phyloP scores from a whole-genome alignment of 1,284 basidiomycete species.

The Sporisorium scitamineum region DNA sequence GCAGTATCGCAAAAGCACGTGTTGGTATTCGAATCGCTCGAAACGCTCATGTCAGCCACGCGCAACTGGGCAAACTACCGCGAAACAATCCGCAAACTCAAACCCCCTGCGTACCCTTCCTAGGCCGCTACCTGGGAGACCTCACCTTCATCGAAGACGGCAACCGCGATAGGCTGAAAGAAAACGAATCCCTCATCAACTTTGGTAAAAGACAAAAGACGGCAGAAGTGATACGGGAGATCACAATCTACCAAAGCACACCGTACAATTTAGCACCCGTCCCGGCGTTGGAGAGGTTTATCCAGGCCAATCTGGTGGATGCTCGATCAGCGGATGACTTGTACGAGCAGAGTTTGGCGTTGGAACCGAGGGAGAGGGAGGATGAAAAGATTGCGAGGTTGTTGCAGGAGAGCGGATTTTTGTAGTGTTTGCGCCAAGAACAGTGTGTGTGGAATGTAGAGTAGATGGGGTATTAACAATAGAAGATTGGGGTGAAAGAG shows the following conservation, averaged over 20 bases:
- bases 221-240: conserved; percentile 94
- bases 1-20: conserved; percentile 77
- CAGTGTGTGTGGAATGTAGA: neutral
- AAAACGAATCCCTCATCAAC: conserved; percentile 80
- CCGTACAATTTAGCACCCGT: conserved; percentile 82
- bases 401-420: conserved; percentile 87
- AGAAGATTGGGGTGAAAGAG: too few species aligned
- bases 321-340: conserved; percentile 63
- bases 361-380: conserved; percentile 92
- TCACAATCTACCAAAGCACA: conserved; percentile 92
- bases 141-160: conserved; percentile 98
- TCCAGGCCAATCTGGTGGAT: conserved; percentile 79
- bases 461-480: too few species aligned
- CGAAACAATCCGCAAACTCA: conserved; percentile 83
- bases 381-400: conserved; percentile 84
- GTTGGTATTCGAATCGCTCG: conserved; percentile 75
- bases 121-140: conserved; percentile 95
- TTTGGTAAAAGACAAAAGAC: conserved; percentile 94
- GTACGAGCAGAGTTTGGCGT: conserved; percentile 84
- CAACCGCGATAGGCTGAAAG: conserved; percentile 83
- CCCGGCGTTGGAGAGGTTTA: conserved; percentile 78
- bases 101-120: conserved; percentile 98
- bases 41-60: conserved; percentile 85
- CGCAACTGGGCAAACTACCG: conserved; percentile 96
- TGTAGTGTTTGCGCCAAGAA: too few species aligned